Evolutionary conservation across 352 stramenopile genomes (phyloP), one percentile per base, ranked within the genome.

Genomic region (Phytophthora megakarya): DNA sequence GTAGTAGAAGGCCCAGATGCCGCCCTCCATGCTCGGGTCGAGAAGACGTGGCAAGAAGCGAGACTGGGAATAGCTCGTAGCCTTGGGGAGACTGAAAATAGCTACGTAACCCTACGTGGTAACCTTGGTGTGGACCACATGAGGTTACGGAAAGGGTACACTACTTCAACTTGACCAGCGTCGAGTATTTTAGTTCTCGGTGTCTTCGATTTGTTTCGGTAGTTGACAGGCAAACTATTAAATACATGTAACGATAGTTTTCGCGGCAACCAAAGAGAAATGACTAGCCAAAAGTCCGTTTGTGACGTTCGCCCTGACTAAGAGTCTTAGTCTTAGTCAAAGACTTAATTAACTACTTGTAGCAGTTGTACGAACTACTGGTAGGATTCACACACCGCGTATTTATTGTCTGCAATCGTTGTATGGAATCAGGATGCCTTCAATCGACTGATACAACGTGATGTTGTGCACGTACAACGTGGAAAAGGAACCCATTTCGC

Each of bases 1-100:
- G 65, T 92, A 92, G 80, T 95, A 95, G 72, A 95, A 95, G 45
- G 80, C 84, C 86, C 86, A 95, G 38, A 90, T 56, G 23, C 72
- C 77, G 23, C 45, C 44, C 26, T 71, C 70, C 65, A 72, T 72
- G 22, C 37, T 52, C 26, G 26, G 33, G 15, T 30, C 38, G 19
- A 37, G 39, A 52, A 50, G 22, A 39, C 42, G 22, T 28, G 43
- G 52, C 50, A 50, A 25, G 35, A 67, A 33, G 60, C 46, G 60
- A 67, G 22, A 39, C 32, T 47, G 44, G 13, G 38, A 65, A 65
- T 65, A 61, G 54, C 54, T 54, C 45, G n/a, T 8, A 26, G n/a
- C 40, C 37, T 25, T 13, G 40, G 47, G 51, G 51, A 51, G 52
- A 52, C 38, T 21, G 22, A 28, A n/a, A 67, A 67, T 67, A 67